These are phyloP conservation scores for Rosa persica DNA, from an alignment of 306 rosid species.

Conservation along the genomic window DNA sequence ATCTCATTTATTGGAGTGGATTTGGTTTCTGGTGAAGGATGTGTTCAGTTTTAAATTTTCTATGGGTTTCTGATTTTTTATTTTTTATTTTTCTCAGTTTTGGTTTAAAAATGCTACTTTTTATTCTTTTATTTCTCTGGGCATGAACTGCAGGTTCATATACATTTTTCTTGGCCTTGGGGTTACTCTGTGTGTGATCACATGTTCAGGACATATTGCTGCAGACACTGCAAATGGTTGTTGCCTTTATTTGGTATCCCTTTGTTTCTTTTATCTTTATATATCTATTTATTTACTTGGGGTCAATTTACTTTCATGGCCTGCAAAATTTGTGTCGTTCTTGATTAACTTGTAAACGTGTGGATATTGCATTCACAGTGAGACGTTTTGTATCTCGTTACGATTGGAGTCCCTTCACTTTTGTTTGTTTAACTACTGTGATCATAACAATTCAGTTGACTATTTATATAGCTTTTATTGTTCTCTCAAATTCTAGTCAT, in stretches of 20 bases:
- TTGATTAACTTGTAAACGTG: not conserved
- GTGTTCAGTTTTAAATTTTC: not conserved
- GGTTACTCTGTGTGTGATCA: constrained; percentile 54
- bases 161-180: constrained; percentile 71
- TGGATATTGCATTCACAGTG: not conserved
- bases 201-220: constrained; percentile 77
- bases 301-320: not conserved
- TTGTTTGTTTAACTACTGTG: not conserved
- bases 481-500: no score
- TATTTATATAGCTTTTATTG: not conserved
- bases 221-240: constrained; percentile 79
- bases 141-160: constrained; percentile 65
- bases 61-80: not conserved
- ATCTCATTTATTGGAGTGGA: not conserved
- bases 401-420: not conserved
- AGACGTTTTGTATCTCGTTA: not conserved
- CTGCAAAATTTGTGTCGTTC: not conserved
- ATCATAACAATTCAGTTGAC: no score
- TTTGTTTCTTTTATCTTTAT: constrained; percentile 18
- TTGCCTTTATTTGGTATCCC: constrained; percentile 83
- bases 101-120: not conserved
- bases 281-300: not conserved
- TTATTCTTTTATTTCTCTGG: constrained; percentile 4
- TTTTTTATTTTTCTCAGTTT: not conserved
- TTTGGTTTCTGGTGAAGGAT: not conserved